Conservation (phyloP, 1,284 basidiomycete species). For the Fistulina hepatica region DNA sequence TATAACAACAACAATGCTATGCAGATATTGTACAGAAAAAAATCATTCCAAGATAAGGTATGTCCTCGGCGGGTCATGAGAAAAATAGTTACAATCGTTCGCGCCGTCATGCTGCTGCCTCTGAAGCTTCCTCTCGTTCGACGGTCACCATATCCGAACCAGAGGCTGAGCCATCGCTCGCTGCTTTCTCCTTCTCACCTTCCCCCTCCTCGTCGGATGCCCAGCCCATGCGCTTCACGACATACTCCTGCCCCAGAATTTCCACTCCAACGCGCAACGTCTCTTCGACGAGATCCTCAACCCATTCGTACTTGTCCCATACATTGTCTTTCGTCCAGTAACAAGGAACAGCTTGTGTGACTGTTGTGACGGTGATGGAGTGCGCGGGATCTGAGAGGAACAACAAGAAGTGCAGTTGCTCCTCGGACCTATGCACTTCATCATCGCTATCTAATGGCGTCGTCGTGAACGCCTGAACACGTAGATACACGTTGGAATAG, state of each 20-base stretch:
- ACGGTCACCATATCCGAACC: too few species aligned
- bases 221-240: constrained; percentile 76
- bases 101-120: too few species aligned
- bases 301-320: constrained; percentile 92
- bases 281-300: constrained; percentile 87
- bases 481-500: constrained; percentile 86
- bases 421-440: constrained; percentile 27
- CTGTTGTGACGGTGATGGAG: constrained; percentile 60
- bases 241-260: constrained; percentile 80
- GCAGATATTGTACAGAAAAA: too few species aligned
- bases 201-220: too few species aligned
- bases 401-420: constrained; percentile 77
- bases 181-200: too few species aligned
- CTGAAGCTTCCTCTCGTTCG: too few species aligned
- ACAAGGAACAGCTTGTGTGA: constrained; percentile 72
- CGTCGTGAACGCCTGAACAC: constrained; percentile 72
- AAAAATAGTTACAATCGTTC: too few species aligned
- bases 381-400: constrained; percentile 77
- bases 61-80: too few species aligned
- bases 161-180: too few species aligned
- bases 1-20: too few species aligned
- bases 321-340: constrained; percentile 63
- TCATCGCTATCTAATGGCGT: constrained; percentile 16
- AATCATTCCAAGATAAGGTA: too few species aligned
- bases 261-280: constrained; percentile 73